Evolutionary conservation across 495 filamentous ascomycete genomes (phyloP).

Genomic region (Talaromyces trachyspermus): DNA sequence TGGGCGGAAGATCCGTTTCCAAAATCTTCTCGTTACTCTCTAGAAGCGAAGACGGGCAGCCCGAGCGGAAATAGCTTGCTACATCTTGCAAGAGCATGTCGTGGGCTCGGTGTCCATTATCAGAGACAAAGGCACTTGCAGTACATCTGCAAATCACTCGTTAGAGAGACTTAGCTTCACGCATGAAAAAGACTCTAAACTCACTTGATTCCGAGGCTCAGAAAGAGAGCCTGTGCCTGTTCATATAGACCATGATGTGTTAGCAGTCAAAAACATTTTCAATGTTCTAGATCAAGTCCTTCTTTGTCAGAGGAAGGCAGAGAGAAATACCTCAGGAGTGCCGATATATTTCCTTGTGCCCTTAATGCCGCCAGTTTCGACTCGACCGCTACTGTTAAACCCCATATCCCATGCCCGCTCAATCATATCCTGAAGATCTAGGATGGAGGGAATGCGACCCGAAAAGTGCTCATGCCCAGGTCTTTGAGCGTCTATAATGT

Average conservation of each 20-base stretch:
- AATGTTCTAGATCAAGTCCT: slow-evolving; percentile 2
- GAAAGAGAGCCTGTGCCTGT: slow-evolving; percentile 75
- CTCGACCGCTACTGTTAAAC: slow-evolving; percentile 63
- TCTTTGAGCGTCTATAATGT: slow-evolving; percentile 52
- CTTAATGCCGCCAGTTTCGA: slow-evolving; percentile 80
- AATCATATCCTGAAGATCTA: slow-evolving; percentile 81
- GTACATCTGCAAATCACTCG: slow-evolving; percentile 33
- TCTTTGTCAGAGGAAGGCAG: too few relatives aligned
- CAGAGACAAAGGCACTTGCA: slow-evolving; percentile 40
- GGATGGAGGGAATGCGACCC: slow-evolving; percentile 62
- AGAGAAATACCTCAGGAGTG: slow-evolving; percentile 69
- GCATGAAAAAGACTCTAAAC: slow-evolving; percentile 17
- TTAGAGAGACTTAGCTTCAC: slow-evolving; percentile 4
- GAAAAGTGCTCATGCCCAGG: slow-evolving; percentile 54
- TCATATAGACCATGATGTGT: slow-evolving; percentile 11
- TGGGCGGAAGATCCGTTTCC: slow-evolving; percentile 64
- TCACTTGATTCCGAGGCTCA: slow-evolving; percentile 58
- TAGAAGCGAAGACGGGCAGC: slow-evolving; percentile 21
- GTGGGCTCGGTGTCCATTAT: slow-evolving; percentile 37
- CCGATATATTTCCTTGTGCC: slow-evolving; percentile 95
- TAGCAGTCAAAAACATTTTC: background rate
- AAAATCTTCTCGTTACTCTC: slow-evolving; percentile 46
- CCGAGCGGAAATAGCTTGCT: slow-evolving; percentile 64
- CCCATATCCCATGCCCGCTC: slow-evolving; percentile 86
- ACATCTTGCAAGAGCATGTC: slow-evolving; percentile 56